Percentiles rank a stretch among this genome's conserved stretches.
phyloP scores from a whole-genome alignment of 345 rosid genomes.

The Eutrema japonicum region DNA sequence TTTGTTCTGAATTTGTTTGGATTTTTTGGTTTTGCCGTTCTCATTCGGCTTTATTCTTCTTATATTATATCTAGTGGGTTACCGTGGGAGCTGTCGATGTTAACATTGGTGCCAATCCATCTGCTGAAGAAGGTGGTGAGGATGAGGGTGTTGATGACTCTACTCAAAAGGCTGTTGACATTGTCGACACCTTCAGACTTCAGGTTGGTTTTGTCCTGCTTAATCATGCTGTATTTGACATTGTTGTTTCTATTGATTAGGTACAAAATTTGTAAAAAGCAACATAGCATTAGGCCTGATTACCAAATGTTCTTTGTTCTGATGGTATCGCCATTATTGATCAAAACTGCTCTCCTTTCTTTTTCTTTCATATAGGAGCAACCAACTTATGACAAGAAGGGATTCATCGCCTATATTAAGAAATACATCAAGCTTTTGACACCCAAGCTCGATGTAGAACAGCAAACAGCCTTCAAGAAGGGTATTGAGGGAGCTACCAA shows the following conservation, averaged over 20 bases:
- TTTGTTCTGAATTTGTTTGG: constrained; percentile 21
- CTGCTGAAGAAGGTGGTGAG: constrained; percentile 82
- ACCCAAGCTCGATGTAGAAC: constrained; percentile 59
- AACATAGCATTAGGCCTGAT: too few species aligned
- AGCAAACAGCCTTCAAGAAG: constrained; percentile 67
- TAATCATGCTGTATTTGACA: too few species aligned
- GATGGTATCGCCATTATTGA: too few species aligned
- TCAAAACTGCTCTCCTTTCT: too few species aligned
- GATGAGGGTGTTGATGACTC: constrained; percentile 95
- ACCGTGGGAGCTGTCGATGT: constrained; percentile 73
- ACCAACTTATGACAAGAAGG: constrained; percentile 90
- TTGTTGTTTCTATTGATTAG: too few species aligned
- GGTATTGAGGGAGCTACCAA: constrained; percentile 91
- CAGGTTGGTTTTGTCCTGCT: constrained; percentile 38
- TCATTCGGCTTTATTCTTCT: background rate
- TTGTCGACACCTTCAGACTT: constrained; percentile 96
- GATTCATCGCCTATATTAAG: constrained; percentile 68
- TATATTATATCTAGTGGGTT: constrained; percentile 68
- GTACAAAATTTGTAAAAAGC: too few species aligned
- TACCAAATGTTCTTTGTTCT: too few species aligned
- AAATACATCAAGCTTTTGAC: constrained; percentile 76
- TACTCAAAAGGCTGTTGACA: constrained; percentile 85
- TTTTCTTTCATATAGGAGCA: constrained; percentile 57
- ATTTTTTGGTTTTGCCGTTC: background rate
- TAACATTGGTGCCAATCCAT: constrained; percentile 95